A percentile compares a stretch with the other conserved stretches of the same genome.
Evolutionary conservation across 805 yeast species (phyloP).

Genomic region (Peterozyma xylosa): DNA sequence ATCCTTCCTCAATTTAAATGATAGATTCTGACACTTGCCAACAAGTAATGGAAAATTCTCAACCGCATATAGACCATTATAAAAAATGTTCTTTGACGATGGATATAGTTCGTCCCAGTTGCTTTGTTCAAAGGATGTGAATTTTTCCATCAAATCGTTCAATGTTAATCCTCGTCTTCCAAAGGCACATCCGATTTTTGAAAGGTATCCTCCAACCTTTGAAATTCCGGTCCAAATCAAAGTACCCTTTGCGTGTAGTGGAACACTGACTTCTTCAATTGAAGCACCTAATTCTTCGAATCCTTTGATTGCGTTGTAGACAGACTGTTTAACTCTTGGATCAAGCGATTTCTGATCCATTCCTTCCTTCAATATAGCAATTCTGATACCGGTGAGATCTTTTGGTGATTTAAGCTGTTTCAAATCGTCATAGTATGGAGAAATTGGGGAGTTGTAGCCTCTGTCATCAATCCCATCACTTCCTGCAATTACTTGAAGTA

Average conservation of each 20-base stretch:
- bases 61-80: too few relatives aligned
- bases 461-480: constrained; percentile 26
- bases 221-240: constrained; percentile 28
- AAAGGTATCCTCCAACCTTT: constrained; percentile 16
- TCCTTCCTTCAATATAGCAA: constrained; percentile 26
- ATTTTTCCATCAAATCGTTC: constrained; percentile 9
- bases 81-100: too few relatives aligned
- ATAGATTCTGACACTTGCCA: constrained; percentile 24
- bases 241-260: constrained; percentile 27
- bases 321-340: constrained; percentile 18
- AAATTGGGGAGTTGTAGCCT: constrained; percentile 16
- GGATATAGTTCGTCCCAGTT: too few relatives aligned
- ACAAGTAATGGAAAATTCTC: constrained; percentile 26
- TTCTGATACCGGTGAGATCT: constrained; percentile 21
- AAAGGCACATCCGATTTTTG: constrained; percentile 11
- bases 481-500: constrained; percentile 27
- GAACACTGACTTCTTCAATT: constrained; percentile 26
- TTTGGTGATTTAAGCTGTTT: constrained; percentile 8
- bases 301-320: constrained; percentile 20
- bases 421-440: constrained; percentile 7
- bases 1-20: constrained; percentile 22
- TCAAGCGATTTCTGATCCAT: constrained; percentile 26
- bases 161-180: constrained; percentile 4
- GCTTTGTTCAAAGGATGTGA: not conserved
- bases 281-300: constrained; percentile 24